Percentiles rank a stretch among this genome's conserved stretches.
These are phyloP conservation scores for Zygosaccharomyces sapae DNA, from an alignment of 1,139 yeast genomes.

Conservation along the genomic window DNA sequence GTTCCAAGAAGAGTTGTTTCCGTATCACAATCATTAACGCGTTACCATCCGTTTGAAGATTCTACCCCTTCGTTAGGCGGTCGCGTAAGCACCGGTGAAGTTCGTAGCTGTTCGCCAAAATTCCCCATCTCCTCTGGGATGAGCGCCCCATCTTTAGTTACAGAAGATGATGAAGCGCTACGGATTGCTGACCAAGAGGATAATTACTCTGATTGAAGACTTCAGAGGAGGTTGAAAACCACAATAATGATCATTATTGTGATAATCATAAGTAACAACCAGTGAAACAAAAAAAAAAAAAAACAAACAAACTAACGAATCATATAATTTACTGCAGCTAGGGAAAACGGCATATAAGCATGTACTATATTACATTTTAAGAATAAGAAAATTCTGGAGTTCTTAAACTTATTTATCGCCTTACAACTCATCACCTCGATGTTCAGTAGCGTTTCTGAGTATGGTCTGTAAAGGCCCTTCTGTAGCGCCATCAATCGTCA, in stretches of 20 bases:
- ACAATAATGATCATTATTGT: background rate
- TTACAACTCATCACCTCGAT: slow-evolving; percentile 2
- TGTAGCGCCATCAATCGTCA: slow-evolving; percentile 35
- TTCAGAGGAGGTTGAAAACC: background rate
- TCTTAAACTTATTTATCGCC: background rate
- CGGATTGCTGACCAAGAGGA: slow-evolving; percentile 14
- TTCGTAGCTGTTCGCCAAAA: slow-evolving; percentile 27
- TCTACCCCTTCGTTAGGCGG: background rate
- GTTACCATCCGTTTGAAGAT: background rate
- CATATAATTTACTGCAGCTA: background rate
- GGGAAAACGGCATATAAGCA: background rate
- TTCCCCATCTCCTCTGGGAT: slow-evolving; percentile 7
- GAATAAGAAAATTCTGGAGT: slow-evolving; percentile 13
- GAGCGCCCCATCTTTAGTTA: slow-evolving; percentile 6
- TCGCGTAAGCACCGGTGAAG: slow-evolving; percentile 18
- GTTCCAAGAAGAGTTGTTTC: slow-evolving; percentile 3
- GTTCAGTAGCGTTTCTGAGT: slow-evolving; percentile 12
- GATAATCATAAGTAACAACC: background rate
- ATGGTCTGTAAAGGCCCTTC: slow-evolving; percentile 36
- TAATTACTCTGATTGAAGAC: slow-evolving; percentile 10
- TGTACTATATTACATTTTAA: slow-evolving; percentile 7
- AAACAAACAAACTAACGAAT: background rate
- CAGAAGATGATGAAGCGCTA: slow-evolving; percentile 15
- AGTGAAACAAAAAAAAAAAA: no score
- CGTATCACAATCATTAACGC: slow-evolving; percentile 8